These are phyloP conservation scores for Neurospora sp. DNA, from an alignment of 495 filamentous ascomycete species.

Conservation along the genomic window DNA sequence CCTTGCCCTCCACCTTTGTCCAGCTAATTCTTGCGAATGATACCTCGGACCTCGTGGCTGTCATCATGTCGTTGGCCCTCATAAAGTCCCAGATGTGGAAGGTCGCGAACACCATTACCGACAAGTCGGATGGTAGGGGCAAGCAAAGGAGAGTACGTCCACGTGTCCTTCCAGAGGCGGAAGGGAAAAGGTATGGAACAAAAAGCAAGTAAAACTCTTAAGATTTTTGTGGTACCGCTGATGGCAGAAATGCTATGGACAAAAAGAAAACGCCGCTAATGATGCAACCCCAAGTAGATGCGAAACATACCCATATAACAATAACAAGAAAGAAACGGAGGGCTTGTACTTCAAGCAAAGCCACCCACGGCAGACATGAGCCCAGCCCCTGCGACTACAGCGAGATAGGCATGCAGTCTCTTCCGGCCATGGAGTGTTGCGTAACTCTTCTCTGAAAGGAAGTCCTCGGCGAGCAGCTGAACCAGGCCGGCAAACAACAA, in stretches of 20 bases:
- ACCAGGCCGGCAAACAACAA: conserved; percentile 87
- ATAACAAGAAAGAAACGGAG: background rate
- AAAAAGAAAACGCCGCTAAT: background rate
- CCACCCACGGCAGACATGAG: conserved; percentile 88
- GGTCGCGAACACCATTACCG: background rate
- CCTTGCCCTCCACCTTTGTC: background rate
- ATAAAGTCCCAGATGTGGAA: background rate
- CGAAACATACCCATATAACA: background rate
- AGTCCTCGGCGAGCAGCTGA: conserved; percentile 88
- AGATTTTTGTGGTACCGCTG: background rate
- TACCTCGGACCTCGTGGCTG: background rate
- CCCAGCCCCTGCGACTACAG: conserved; percentile 64
- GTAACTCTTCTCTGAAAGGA: conserved; percentile 84
- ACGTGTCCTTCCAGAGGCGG: background rate
- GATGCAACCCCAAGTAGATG: conserved; percentile 4
- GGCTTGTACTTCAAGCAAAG: conserved; percentile 49
- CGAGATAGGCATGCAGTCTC: conserved; percentile 63
- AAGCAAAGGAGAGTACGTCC: background rate
- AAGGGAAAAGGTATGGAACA: background rate
- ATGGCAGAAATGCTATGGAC: background rate
- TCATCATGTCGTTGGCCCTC: background rate
- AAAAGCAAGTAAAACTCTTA: background rate
- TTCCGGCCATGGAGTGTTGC: conserved; percentile 55
- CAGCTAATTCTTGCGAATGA: background rate
- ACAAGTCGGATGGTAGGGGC: background rate